Conservation (phyloP, 129 eudicot species). For the Pseudognaphalium luteoalbum region DNA sequence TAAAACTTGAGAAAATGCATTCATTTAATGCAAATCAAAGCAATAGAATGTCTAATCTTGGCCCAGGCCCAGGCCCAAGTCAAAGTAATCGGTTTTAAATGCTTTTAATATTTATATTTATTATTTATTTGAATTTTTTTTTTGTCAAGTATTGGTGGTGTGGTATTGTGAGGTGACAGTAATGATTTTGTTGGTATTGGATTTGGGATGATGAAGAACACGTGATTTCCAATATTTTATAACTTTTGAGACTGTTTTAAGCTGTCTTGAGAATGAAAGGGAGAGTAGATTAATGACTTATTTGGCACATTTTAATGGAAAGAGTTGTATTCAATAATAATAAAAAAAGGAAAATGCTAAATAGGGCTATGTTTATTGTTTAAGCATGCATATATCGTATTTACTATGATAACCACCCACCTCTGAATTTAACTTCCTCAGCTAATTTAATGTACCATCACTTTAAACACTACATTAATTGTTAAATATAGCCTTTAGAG, state of each 20-base stretch:
- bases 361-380: too few relatives aligned
- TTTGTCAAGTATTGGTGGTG: background rate
- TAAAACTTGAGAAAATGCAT: conserved; percentile 66
- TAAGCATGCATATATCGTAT: too few relatives aligned
- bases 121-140: background rate
- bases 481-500: too few relatives aligned
- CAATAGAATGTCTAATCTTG: conserved; percentile 50
- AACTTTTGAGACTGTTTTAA: conserved; percentile 4
- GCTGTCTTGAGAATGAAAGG: conserved; percentile 23
- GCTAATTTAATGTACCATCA: too few relatives aligned
- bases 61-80: conserved; percentile 53
- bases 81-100: conserved; percentile 15
- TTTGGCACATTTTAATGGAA: background rate
- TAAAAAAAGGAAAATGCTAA: background rate
- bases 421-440: too few relatives aligned
- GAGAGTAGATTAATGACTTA: background rate
- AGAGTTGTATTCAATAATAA: background rate
- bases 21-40: conserved; percentile 57
- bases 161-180: conserved; percentile 35
- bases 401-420: too few relatives aligned
- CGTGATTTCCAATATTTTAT: conserved; percentile 10
- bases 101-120: background rate
- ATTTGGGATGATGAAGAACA: conserved; percentile 31
- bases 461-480: too few relatives aligned
- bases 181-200: conserved; percentile 36